phyloP scores from a whole-genome alignment of 2,329 filamentous ascomycete species.

The Colletotrichum lupini region DNA sequence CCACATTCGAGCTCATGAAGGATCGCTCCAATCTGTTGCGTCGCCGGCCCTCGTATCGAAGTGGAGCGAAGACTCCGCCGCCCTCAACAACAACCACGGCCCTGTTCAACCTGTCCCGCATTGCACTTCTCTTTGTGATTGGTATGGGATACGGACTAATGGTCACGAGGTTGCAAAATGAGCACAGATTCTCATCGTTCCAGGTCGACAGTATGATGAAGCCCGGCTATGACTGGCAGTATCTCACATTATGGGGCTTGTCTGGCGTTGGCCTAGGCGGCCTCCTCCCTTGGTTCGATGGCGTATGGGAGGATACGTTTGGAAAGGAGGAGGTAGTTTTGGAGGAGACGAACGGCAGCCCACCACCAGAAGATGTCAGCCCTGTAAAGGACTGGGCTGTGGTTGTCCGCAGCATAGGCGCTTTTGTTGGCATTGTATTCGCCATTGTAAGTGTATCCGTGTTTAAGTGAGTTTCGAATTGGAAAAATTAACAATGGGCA shows the following conservation, averaged over 20 bases:
- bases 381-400: constrained; percentile 78
- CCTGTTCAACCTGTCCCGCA: constrained; percentile 68
- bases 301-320: constrained; percentile 72
- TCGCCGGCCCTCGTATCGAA: constrained; percentile 49
- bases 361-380: constrained; percentile 44
- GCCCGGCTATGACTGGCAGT: constrained; percentile 66
- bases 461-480: background rate
- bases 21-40: constrained; percentile 49
- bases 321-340: constrained; percentile 48
- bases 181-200: constrained; percentile 71
- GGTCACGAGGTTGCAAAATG: constrained; percentile 82
- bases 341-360: constrained; percentile 34
- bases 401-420: constrained; percentile 67
- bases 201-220: constrained; percentile 61
- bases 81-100: constrained; percentile 43
- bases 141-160: constrained; percentile 87
- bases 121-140: constrained; percentile 77
- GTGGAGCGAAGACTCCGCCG: constrained; percentile 42
- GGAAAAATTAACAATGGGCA: constrained; percentile 47
- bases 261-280: constrained; percentile 83
- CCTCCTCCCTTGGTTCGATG: constrained; percentile 86
- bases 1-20: constrained; percentile 57
- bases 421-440: constrained; percentile 71
- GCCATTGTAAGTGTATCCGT: constrained; percentile 75
- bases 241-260: constrained; percentile 84